phyloP scores from a whole-genome alignment of 73 alveolate genomes.

The Paraurostyla sp. region DNA sequence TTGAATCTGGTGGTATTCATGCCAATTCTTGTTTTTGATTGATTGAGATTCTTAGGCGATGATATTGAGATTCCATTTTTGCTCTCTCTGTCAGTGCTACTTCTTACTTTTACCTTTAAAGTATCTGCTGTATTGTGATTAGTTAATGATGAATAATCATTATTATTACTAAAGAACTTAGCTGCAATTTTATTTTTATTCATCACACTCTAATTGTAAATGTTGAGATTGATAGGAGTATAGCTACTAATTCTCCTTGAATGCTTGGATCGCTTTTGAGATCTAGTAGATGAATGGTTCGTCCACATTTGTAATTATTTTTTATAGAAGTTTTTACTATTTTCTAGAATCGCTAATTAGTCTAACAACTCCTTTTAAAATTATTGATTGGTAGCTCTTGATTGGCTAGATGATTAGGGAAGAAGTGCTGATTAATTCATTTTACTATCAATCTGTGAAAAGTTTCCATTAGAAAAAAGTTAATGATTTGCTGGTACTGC shows the following conservation, averaged over 20 bases:
- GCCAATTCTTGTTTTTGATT: not conserved
- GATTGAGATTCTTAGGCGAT: not conserved
- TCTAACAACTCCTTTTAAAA: not conserved
- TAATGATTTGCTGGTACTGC: conserved; percentile 36
- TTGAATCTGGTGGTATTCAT: not conserved
- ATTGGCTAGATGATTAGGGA: not conserved
- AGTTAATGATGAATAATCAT: not conserved
- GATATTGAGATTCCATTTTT: not conserved
- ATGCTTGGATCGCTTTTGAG: not conserved
- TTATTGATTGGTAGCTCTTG: not conserved
- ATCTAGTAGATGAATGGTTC: not conserved
- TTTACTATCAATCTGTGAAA: not conserved
- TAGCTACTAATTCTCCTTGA: not conserved
- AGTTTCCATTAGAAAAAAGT: not conserved
- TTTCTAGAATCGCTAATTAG: conserved; percentile 1
- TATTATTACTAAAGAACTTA: not conserved
- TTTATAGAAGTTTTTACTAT: conserved; percentile 16
- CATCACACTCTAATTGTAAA: not conserved
- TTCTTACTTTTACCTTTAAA: not conserved
- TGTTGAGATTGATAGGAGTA: not conserved
- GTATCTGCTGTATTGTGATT: not conserved
- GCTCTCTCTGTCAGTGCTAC: conserved; percentile 25
- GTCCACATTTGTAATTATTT: not conserved
- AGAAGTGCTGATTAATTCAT: conserved; percentile 20
- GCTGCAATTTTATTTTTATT: no score